Percentiles rank a stretch among this genome's conserved stretches.
phyloP scores from a whole-genome alignment of 192 early-diverging fungal genomes.

The Gigaspora rosea region DNA sequence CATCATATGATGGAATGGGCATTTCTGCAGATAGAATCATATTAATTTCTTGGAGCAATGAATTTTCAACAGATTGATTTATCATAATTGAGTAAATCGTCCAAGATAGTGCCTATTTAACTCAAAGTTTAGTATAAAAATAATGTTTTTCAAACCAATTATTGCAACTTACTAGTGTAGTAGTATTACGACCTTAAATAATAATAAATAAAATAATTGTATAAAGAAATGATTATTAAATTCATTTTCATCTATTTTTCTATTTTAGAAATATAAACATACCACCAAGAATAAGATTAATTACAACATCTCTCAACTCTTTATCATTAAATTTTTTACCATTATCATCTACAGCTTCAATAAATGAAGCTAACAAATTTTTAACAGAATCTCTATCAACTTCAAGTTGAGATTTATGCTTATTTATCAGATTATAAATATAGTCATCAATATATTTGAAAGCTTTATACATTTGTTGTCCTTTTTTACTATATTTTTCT shows the following conservation, averaged over 20 bases:
- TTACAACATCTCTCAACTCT: constrained; percentile 48
- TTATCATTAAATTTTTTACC: constrained; percentile 39
- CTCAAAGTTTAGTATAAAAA: neutral
- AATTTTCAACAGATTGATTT: constrained; percentile 41
- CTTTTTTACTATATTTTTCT: constrained; percentile 29
- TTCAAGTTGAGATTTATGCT: constrained; percentile 32
- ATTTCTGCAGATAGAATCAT: neutral
- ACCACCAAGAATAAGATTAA: constrained; percentile 45
- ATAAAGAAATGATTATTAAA: neutral
- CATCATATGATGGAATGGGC: constrained; percentile 31
- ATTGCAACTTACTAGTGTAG: constrained; percentile 47
- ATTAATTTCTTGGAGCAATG: constrained; percentile 41
- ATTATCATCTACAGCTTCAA: constrained; percentile 45
- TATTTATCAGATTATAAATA: constrained; percentile 38
- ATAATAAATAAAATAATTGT: constrained; percentile 1
- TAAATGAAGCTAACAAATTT: constrained; percentile 50
- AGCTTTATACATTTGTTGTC: constrained; percentile 29
- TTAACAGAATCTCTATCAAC: constrained; percentile 11
- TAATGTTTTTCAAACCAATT: neutral
- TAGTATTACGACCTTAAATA: constrained; percentile 56
- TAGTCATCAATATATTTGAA: constrained; percentile 36
- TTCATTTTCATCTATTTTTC: neutral
- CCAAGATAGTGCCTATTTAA: constrained; percentile 46
- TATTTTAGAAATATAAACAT: neutral
- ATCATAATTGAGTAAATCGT: constrained; percentile 48